These are phyloP conservation scores for Scytalidium sp. DNA, from an alignment of 2,329 filamentous ascomycete species.

Conservation along the genomic window DNA sequence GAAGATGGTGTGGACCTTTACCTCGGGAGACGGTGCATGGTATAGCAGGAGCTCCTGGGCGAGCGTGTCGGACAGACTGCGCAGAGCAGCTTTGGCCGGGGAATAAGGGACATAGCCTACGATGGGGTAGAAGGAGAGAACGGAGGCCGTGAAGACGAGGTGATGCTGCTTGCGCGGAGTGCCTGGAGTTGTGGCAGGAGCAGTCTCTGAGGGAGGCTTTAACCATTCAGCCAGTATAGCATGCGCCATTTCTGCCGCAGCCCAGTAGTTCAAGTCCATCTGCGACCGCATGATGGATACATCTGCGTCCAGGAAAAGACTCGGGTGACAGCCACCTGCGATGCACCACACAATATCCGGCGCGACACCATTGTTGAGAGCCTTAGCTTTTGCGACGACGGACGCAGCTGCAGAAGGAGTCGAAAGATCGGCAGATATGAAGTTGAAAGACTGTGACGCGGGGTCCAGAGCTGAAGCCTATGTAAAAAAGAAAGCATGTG, in stretches of 20 bases:
- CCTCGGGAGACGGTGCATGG: constrained; percentile 58
- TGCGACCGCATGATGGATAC: constrained; percentile 66
- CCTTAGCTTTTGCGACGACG: constrained; percentile 67
- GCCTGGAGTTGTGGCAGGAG: constrained; percentile 15
- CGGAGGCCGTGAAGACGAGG: constrained; percentile 83
- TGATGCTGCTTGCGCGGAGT: constrained; percentile 59
- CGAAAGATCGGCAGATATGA: constrained; percentile 80
- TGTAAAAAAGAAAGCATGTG: no score
- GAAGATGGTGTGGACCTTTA: constrained; percentile 78
- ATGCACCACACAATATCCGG: constrained; percentile 92
- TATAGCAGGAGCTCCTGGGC: constrained; percentile 84
- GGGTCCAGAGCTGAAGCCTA: constrained; percentile 65
- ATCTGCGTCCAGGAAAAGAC: constrained; percentile 74
- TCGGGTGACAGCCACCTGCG: constrained; percentile 71
- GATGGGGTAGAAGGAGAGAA: constrained; percentile 71
- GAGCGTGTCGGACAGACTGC: constrained; percentile 78
- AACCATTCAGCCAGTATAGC: constrained; percentile 76
- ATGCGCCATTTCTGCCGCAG: constrained; percentile 81
- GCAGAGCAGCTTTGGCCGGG: constrained; percentile 81
- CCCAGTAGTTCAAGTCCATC: constrained; percentile 94
- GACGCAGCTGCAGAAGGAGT: constrained; percentile 64
- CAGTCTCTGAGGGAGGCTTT: constrained; percentile 34
- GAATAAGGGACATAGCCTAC: constrained; percentile 82
- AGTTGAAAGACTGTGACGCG: constrained; percentile 72
- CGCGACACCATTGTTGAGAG: constrained; percentile 71